A percentile compares a stretch with the other conserved stretches of the same genome.
phyloP scores from a whole-genome alignment of 1,284 basidiomycete genomes.

The Cystobasidium slooffiae region DNA sequence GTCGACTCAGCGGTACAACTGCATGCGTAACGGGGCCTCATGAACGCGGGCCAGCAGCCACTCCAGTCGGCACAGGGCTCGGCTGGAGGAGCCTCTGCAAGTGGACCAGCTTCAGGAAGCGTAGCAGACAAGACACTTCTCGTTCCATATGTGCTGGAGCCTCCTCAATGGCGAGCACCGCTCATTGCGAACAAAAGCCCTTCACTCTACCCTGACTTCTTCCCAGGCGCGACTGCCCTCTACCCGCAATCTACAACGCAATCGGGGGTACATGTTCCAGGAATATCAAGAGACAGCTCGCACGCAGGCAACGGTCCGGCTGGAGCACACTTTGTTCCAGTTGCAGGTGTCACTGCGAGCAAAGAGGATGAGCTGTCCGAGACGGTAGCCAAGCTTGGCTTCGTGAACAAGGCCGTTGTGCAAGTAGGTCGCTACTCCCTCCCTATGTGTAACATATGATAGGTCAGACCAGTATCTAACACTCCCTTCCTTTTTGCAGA shows the following conservation, averaged over 20 bases:
- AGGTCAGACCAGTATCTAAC: neutral
- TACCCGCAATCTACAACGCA: conserved; percentile 29
- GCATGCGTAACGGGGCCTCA: neutral
- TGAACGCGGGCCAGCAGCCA: conserved; percentile 11
- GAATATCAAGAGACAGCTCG: conserved; percentile 17
- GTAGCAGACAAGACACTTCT: conserved; percentile 14
- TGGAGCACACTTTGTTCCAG: neutral
- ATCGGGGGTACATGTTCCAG: conserved; percentile 22
- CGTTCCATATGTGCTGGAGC: conserved; percentile 15
- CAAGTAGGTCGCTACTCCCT: conserved; percentile 5
- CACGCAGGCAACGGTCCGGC: neutral
- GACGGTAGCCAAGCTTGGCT: conserved; percentile 24
- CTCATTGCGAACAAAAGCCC: conserved; percentile 19
- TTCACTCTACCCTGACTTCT: conserved; percentile 33
- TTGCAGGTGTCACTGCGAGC: conserved; percentile 53
- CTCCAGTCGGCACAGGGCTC: neutral
- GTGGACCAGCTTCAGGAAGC: conserved; percentile 10
- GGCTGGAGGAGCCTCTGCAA: neutral
- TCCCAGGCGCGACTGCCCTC: conserved; percentile 36
- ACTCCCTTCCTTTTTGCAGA: conserved; percentile 55
- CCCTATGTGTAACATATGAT: neutral
- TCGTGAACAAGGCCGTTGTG: conserved; percentile 11
- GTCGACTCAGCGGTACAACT: neutral
- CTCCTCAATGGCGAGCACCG: conserved; percentile 31
- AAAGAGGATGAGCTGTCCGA: conserved; percentile 49